Conservation (phyloP, 768 basidiomycete species). For the Tricholoma bakamatsutake region DNA sequence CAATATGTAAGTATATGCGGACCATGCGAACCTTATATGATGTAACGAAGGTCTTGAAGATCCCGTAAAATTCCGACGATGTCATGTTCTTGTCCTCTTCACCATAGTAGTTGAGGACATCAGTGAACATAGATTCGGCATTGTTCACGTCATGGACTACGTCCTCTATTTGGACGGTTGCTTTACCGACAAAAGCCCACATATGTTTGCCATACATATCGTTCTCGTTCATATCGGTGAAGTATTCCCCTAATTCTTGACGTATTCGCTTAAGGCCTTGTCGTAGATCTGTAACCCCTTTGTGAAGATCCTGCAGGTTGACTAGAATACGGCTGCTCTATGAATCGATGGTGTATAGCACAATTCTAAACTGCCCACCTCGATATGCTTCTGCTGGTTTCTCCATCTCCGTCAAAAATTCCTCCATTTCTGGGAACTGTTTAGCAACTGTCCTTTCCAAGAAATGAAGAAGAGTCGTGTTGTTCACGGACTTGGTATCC, state of each 20-base stretch:
- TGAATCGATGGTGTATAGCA: neutral
- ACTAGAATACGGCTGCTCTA: conserved; percentile 38
- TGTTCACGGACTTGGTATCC: conserved; percentile 94
- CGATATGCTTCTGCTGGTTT: conserved; percentile 91
- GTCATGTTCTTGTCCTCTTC: conserved; percentile 87
- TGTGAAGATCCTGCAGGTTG: conserved; percentile 81
- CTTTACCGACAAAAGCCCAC: conserved; percentile 83
- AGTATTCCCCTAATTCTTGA: conserved; percentile 75
- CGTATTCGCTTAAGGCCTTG: conserved; percentile 76
- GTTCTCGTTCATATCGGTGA: conserved; percentile 59
- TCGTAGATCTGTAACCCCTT: conserved; percentile 64
- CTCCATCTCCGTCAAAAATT: conserved; percentile 82
- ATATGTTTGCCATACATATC: conserved; percentile 88
- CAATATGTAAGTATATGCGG: neutral
- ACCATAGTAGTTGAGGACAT: conserved; percentile 87
- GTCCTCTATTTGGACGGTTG: conserved; percentile 71
- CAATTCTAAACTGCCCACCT: conserved; percentile 42
- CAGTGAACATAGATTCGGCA: conserved; percentile 77
- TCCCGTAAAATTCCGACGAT: conserved; percentile 90
- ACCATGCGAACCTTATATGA: conserved; percentile 68
- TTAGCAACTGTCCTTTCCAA: conserved; percentile 82
- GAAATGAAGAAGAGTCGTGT: conserved; percentile 93
- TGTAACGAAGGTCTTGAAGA: conserved; percentile 95
- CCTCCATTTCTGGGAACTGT: conserved; percentile 83
- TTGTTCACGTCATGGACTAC: conserved; percentile 82